Percentiles rank a stretch among this genome's conserved stretches.
These are phyloP conservation scores for Lachnellula suecica DNA, from an alignment of 2,329 filamentous ascomycete species.

Conservation along the genomic window DNA sequence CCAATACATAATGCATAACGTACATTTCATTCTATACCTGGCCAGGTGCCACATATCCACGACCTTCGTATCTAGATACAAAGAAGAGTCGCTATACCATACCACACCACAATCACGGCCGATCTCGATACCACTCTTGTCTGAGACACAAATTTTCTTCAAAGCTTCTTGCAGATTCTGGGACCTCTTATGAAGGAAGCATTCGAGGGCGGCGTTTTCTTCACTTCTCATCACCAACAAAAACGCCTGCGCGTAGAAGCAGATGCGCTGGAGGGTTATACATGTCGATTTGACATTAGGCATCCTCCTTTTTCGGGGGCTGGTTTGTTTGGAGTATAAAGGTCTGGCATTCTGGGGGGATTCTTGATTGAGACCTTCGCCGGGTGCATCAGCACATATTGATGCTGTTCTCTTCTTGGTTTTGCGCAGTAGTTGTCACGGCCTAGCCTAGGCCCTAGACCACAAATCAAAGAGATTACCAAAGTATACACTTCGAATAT, in stretches of 20 bases:
- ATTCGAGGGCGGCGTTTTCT: slow-evolving; percentile 26
- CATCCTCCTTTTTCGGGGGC: slow-evolving; percentile 16
- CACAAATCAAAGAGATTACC: slow-evolving; percentile 8
- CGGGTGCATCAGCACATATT: not conserved
- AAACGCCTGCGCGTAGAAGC: slow-evolving; percentile 19
- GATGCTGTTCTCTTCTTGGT: slow-evolving; percentile 2
- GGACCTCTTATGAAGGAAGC: slow-evolving; percentile 20
- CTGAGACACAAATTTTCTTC: slow-evolving; percentile 14
- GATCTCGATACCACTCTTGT: slow-evolving; percentile 15
- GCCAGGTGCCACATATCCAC: slow-evolving; percentile 17
- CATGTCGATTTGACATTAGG: slow-evolving; percentile 23
- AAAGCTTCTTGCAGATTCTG: slow-evolving; percentile 13
- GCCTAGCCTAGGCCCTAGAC: not conserved
- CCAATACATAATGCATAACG: slow-evolving; percentile 22
- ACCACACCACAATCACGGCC: slow-evolving; percentile 14
- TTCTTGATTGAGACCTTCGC: slow-evolving; percentile 6
- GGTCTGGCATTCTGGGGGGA: slow-evolving; percentile 23
- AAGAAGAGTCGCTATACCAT: slow-evolving; percentile 18
- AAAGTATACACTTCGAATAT: too few relatives aligned
- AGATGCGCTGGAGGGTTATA: slow-evolving; percentile 24
- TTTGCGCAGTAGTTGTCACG: slow-evolving; percentile 4
- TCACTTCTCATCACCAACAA: slow-evolving; percentile 12
- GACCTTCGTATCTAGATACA: slow-evolving; percentile 11
- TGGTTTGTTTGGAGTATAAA: slow-evolving; percentile 29
- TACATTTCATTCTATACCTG: slow-evolving; percentile 19